Conservation (phyloP, 2,329 filamentous ascomycete genomes). For the Fusarium sp. region DNA sequence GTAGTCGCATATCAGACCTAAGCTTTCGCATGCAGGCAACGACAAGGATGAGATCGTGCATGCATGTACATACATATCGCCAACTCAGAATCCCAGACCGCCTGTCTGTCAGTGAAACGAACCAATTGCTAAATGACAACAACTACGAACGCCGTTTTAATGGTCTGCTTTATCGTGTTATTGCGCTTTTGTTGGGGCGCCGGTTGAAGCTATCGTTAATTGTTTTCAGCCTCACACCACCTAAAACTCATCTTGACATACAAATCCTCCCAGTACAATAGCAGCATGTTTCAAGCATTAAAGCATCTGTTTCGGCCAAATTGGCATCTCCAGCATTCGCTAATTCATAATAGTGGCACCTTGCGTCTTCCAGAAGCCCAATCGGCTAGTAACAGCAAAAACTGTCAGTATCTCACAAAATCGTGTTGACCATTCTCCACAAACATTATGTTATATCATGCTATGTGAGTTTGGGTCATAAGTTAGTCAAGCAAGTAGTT, state of each 20-base stretch:
- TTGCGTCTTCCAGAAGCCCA: background rate
- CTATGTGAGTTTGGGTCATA: background rate
- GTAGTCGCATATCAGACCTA: slow-evolving; percentile 18
- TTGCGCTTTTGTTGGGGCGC: slow-evolving; percentile 22
- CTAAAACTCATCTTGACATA: background rate
- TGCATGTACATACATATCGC: slow-evolving; percentile 42
- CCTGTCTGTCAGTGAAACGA: slow-evolving; percentile 31
- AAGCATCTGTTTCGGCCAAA: background rate
- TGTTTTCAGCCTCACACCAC: background rate
- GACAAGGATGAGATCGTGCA: slow-evolving; percentile 40
- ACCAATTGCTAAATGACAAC: slow-evolving; percentile 36
- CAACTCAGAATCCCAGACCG: slow-evolving; percentile 46
- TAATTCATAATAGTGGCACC: background rate
- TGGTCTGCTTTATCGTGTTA: slow-evolving; percentile 28
- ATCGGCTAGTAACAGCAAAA: background rate
- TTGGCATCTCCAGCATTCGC: background rate
- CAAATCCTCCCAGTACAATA: background rate
- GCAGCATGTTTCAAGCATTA: background rate
- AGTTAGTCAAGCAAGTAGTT: background rate
- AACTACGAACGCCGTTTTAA: slow-evolving; percentile 9
- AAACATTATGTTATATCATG: background rate
- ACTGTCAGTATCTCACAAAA: background rate
- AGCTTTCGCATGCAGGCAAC: slow-evolving; percentile 20
- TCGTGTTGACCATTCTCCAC: background rate
- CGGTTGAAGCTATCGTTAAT: slow-evolving; percentile 1